Percentiles rank a stretch among this genome's conserved stretches.
Conservation (phyloP, 1,284 basidiomycete species). For the Rhodofomes roseus region DNA sequence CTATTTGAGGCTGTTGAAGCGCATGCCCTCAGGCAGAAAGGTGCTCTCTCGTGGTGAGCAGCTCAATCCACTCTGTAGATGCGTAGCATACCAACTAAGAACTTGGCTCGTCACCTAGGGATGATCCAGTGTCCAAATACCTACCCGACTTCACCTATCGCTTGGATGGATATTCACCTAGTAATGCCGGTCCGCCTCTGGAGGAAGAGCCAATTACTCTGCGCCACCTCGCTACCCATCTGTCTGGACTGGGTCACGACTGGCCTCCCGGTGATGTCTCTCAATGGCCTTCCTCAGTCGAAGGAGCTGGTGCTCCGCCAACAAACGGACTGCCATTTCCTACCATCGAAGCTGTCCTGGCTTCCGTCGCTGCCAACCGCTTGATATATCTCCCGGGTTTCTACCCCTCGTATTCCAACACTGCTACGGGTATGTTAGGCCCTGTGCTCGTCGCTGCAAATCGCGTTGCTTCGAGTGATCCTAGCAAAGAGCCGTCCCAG, state of each 20-base stretch:
- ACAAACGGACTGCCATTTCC: conserved; percentile 29
- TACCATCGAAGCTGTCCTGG: conserved; percentile 28
- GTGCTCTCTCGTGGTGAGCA: conserved; percentile 37
- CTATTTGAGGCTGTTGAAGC: conserved; percentile 44
- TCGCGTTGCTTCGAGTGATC: conserved; percentile 20
- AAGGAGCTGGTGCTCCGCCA: conserved; percentile 24
- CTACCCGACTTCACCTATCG: conserved; percentile 31
- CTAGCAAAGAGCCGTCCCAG: conserved; percentile 24
- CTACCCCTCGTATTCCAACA: conserved; percentile 48
- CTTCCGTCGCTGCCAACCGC: conserved; percentile 31
- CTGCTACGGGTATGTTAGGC: conserved; percentile 39
- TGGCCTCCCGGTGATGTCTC: conserved; percentile 37
- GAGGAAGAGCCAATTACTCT: conserved; percentile 36
- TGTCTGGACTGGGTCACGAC: conserved; percentile 44
- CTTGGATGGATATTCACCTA: conserved; percentile 8
- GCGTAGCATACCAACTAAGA: too few species aligned
- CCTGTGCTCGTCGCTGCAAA: conserved; percentile 41
- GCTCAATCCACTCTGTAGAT: too few species aligned
- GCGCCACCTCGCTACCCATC: conserved; percentile 43
- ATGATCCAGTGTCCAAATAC: conserved; percentile 39
- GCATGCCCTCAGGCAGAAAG: conserved; percentile 41
- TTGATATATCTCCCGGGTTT: conserved; percentile 39
- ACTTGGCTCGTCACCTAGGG: too few species aligned
- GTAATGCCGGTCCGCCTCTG: background rate
- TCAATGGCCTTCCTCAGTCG: conserved; percentile 34